phyloP scores from a whole-genome alignment of 345 rosid species.

The Schrenkiella parvula region DNA sequence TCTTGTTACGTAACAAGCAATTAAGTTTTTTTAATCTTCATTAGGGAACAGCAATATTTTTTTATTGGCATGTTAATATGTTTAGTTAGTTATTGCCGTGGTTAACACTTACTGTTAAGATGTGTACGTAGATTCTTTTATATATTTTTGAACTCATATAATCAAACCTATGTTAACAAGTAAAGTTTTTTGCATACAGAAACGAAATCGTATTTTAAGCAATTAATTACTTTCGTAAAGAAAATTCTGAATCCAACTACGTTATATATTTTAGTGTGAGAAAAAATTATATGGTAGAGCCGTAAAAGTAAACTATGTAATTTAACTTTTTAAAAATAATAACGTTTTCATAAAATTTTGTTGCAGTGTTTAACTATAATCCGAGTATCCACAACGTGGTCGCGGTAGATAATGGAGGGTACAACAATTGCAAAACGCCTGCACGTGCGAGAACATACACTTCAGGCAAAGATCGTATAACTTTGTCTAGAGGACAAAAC shows the following conservation, averaged over 20 bases:
- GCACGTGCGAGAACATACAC: constrained; percentile 30
- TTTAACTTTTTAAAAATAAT: background rate
- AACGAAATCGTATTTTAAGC: background rate
- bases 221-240: background rate
- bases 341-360: too few species aligned
- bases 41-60: background rate
- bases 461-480: constrained; percentile 51
- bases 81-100: background rate
- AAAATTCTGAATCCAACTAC: background rate
- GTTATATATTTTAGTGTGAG: background rate
- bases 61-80: background rate
- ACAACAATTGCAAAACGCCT: constrained; percentile 39
- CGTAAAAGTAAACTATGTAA: background rate
- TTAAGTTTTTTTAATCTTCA: background rate
- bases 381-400: constrained; percentile 47
- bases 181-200: background rate
- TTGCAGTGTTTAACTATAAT: constrained; percentile 57
- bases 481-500: constrained; percentile 46
- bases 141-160: background rate
- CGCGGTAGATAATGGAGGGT: constrained; percentile 37
- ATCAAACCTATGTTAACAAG: background rate
- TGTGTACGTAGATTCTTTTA: background rate
- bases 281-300: background rate
- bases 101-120: background rate
- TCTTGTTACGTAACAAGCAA: background rate